Conservation (phyloP, 2,329 filamentous ascomycete genomes). For the Exophiala viscosa region DNA sequence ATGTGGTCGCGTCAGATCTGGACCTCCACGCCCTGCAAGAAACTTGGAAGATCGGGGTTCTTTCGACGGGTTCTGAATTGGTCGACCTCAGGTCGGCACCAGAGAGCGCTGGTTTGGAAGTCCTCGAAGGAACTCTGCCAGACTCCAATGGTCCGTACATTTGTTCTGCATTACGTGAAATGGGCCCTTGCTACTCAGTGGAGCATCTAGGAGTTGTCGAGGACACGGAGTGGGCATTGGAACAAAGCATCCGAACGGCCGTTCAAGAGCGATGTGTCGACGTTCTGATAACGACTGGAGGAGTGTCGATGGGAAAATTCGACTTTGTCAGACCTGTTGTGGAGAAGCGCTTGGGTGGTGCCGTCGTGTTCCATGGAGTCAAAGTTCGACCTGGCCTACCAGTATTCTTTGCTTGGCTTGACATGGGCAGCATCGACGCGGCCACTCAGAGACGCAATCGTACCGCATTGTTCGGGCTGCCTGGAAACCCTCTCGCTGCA, state of each 20-base stretch:
- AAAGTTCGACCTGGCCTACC: slow-evolving; percentile 33
- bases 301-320: slow-evolving; percentile 31
- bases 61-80: slow-evolving; percentile 28
- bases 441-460: not conserved
- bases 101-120: not conserved
- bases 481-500: slow-evolving; percentile 31
- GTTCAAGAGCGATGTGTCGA: slow-evolving; percentile 21
- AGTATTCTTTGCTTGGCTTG: slow-evolving; percentile 30
- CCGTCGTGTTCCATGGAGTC: slow-evolving; percentile 30
- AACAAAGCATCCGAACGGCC: slow-evolving; percentile 10
- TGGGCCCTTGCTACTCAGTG: slow-evolving; percentile 15
- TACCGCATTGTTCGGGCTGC: slow-evolving; percentile 31
- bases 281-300: slow-evolving; percentile 31
- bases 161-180: slow-evolving; percentile 14
- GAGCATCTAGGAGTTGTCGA: slow-evolving; percentile 26
- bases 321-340: slow-evolving; percentile 29
- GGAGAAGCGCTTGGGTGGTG: slow-evolving; percentile 22
- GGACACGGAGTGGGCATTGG: slow-evolving; percentile 20
- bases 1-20: not conserved
- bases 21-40: not conserved
- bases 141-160: slow-evolving; percentile 32
- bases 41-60: slow-evolving; percentile 19
- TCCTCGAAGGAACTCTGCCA: slow-evolving; percentile 10
- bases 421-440: not conserved
- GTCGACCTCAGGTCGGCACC: not conserved